Evolutionary conservation across 1,284 basidiomycete genomes (phyloP).

Genomic region (Ceratobasidium sp.): DNA sequence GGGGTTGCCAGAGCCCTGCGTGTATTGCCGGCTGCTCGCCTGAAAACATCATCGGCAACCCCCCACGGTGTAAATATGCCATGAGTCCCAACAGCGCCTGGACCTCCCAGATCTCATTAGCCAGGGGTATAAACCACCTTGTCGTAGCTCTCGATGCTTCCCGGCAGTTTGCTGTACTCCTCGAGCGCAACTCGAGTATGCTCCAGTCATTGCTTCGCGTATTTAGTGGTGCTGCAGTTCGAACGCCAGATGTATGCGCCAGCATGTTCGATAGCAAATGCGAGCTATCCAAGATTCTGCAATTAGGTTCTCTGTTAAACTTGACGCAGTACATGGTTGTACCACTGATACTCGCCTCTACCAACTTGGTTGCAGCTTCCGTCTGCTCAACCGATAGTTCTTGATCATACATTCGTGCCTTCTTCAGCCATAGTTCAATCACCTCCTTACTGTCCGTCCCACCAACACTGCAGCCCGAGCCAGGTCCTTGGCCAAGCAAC

Average conservation of each 20-base stretch:
- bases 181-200: background rate
- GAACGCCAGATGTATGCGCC: slow-evolving; percentile 19
- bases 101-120: slow-evolving; percentile 12
- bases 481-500: background rate
- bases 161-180: slow-evolving; percentile 1
- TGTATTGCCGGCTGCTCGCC: background rate
- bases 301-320: background rate
- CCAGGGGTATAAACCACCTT: slow-evolving; percentile 33
- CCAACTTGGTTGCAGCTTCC: background rate
- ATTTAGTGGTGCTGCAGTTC: background rate
- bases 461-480: slow-evolving; percentile 1
- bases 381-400: background rate
- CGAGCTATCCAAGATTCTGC: slow-evolving; percentile 26
- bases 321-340: no score
- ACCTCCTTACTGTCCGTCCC: slow-evolving; percentile 18
- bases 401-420: background rate
- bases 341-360: background rate
- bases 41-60: slow-evolving; percentile 8
- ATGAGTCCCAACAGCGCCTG: background rate
- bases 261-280: slow-evolving; percentile 34
- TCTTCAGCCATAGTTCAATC: background rate
- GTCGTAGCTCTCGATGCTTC: slow-evolving; percentile 24
- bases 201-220: background rate
- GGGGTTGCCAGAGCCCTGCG: background rate
- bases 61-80: slow-evolving; percentile 5